Conservation (phyloP, 495 filamentous ascomycete species). For the Penicillium desertorum region DNA sequence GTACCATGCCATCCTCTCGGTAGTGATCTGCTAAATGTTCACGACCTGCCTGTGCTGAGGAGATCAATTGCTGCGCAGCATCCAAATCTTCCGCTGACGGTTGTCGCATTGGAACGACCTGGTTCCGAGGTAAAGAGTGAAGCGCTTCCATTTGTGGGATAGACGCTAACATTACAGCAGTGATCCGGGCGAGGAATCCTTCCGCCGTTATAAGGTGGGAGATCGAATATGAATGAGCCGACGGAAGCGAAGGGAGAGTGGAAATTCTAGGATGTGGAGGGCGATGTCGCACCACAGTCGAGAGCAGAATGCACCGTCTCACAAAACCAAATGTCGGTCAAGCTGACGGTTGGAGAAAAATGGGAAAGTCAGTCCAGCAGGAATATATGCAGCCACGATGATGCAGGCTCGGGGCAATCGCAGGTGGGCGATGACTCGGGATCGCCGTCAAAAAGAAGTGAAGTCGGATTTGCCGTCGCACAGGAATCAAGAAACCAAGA, state of each 20-base stretch:
- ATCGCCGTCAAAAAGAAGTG: neutral
- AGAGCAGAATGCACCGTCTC: conserved; percentile 41
- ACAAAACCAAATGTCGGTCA: conserved; percentile 47
- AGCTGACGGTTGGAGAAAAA: conserved; percentile 31
- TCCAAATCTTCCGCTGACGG: conserved; percentile 49
- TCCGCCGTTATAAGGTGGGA: conserved; percentile 1
- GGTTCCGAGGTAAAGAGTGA: conserved; percentile 38
- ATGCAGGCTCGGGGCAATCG: conserved; percentile 12
- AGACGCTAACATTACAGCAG: conserved; percentile 43
- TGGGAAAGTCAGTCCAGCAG: conserved; percentile 14
- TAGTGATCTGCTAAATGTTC: conserved; percentile 38
- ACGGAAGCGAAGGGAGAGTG: conserved; percentile 26
- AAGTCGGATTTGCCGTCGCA: neutral
- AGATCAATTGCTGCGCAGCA: conserved; percentile 49
- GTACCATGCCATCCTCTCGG: conserved; percentile 23
- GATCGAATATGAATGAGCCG: conserved; percentile 8
- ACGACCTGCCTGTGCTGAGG: conserved; percentile 46
- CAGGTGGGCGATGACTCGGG: conserved; percentile 15
- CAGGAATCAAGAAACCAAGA: neutral
- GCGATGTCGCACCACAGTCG: conserved; percentile 41
- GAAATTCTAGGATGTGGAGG: conserved; percentile 21
- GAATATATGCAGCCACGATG: conserved; percentile 20
- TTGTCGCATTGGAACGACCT: conserved; percentile 38
- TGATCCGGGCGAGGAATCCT: conserved; percentile 5
- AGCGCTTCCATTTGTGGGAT: conserved; percentile 44